These are phyloP conservation scores for Nelumbo lutea DNA, from an alignment of 164 flowering plant genomes.

Conservation along the genomic window DNA sequence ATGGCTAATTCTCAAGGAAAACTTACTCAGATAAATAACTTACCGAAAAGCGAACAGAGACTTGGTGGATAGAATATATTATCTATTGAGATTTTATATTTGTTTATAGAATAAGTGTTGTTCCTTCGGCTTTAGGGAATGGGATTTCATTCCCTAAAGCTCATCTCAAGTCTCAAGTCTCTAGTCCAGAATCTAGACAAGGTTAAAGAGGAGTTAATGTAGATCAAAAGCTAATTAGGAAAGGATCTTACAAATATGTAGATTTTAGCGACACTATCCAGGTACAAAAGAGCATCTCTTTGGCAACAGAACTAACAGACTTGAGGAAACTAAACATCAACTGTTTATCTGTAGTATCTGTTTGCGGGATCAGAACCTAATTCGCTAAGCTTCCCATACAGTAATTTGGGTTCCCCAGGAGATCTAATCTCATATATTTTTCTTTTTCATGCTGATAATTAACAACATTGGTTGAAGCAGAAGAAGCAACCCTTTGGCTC, in stretches of 20 bases:
- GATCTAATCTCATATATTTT: neutral
- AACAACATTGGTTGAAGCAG: slow-evolving; percentile 74
- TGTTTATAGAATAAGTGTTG: too few species aligned
- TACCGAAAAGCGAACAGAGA: too few species aligned
- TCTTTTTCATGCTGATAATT: slow-evolving; percentile 3
- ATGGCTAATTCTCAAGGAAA: too few species aligned
- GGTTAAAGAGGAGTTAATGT: too few species aligned
- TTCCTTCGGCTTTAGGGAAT: too few species aligned
- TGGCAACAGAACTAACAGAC: neutral
- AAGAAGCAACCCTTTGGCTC: slow-evolving; percentile 53
- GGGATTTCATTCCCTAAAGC: too few species aligned
- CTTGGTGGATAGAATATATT: too few species aligned
- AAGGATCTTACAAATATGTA: neutral
- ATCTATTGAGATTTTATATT: too few species aligned
- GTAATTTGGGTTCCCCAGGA: neutral
- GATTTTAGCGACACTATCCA: neutral
- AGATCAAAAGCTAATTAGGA: too few species aligned
- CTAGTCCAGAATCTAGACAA: too few species aligned
- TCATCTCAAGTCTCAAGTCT: too few species aligned
- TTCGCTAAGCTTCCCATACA: neutral
- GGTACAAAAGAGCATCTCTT: neutral
- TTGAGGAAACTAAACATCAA: neutral
- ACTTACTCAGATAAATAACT: too few species aligned
- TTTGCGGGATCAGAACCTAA: neutral
- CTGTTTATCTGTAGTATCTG: neutral